Conservation (phyloP, 2,329 filamentous ascomycete species). For the Arthroderma uncinatum region DNA sequence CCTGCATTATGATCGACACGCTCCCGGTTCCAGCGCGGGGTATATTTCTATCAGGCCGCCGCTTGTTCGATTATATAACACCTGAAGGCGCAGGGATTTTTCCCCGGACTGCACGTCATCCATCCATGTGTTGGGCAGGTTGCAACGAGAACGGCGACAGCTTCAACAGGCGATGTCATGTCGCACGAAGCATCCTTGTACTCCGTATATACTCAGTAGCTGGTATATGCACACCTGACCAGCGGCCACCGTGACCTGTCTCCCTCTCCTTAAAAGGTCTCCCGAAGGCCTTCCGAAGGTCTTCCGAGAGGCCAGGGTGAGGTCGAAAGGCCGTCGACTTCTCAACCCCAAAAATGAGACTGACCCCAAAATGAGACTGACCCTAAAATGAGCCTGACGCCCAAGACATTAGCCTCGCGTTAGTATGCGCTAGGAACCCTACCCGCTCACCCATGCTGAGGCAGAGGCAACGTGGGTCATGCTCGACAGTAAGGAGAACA, state of each 20-base stretch:
- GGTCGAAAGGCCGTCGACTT: neutral
- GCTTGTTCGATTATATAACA: neutral
- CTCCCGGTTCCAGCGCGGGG: neutral
- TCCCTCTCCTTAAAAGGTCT: no score
- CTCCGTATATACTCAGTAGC: no score
- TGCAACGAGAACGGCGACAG: neutral
- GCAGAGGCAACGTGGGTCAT: no score
- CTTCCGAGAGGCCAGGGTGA: no score
- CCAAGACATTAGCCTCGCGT: neutral
- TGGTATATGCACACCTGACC: no score
- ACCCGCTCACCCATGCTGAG: no score
- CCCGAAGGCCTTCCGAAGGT: no score
- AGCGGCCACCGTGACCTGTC: no score
- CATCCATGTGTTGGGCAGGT: neutral
- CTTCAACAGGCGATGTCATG: neutral
- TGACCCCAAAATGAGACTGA: no score
- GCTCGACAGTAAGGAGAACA: neutral
- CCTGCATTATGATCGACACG: slow-evolving; percentile 1
- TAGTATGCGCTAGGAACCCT: neutral
- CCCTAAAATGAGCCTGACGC: no score
- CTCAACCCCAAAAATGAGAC: neutral
- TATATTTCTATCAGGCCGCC: neutral
- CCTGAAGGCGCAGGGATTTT: neutral
- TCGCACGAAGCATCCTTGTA: neutral
- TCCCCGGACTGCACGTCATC: neutral